Conservation (phyloP, 2,329 filamentous ascomycete genomes). For the Aspergillus jensenii region DNA sequence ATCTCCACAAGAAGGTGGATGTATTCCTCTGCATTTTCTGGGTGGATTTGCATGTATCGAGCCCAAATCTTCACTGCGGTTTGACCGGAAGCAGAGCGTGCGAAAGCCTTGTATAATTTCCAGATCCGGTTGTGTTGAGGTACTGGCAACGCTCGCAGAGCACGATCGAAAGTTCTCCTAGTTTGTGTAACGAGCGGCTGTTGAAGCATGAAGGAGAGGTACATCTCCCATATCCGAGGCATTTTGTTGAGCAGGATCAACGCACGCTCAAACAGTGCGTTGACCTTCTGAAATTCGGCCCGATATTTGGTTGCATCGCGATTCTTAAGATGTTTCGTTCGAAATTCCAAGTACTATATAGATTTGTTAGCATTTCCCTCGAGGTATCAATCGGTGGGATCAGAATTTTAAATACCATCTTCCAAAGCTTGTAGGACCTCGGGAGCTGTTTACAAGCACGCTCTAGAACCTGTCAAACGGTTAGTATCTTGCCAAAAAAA, state of each 20-base stretch:
- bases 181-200: conserved; percentile 90
- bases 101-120: conserved; percentile 87
- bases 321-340: conserved; percentile 75
- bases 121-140: conserved; percentile 96
- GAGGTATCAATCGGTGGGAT: conserved; percentile 13
- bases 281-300: conserved; percentile 87
- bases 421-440: conserved; percentile 97
- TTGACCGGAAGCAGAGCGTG: conserved; percentile 82
- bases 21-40: conserved; percentile 92
- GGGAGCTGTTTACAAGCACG: conserved; percentile 86
- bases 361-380: conserved; percentile 18
- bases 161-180: conserved; percentile 85
- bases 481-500: conserved; percentile 1
- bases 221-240: conserved; percentile 98
- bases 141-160: conserved; percentile 84
- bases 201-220: conserved; percentile 82
- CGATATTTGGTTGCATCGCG: conserved; percentile 80
- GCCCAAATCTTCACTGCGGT: conserved; percentile 93
- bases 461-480: conserved; percentile 65
- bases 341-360: conserved; percentile 75
- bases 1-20: conserved; percentile 84
- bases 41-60: conserved; percentile 95
- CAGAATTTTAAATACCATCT: conserved; percentile 62
- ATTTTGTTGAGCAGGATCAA: conserved; percentile 96
- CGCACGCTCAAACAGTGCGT: conserved; percentile 88